Evolutionary conservation across 1,284 basidiomycete species (phyloP), one percentile per base, ranked within the genome.

Genomic region (Ganoderma sp.): DNA sequence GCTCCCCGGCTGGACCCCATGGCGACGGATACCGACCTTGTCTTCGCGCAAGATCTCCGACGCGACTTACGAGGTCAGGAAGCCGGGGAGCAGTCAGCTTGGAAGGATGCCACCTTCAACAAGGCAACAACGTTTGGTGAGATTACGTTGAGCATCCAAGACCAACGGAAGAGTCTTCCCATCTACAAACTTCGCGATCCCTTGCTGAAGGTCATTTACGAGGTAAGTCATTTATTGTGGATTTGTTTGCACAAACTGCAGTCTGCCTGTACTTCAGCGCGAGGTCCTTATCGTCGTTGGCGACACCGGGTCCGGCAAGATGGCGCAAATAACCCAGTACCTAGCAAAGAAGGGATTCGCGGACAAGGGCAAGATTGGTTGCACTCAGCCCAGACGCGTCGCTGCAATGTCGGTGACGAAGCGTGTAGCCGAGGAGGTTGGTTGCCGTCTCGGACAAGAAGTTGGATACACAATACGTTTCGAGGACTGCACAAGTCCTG

Each of bases 341-440:
- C 81, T 93, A 39, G 91, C 91, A 1, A 91, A 93, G 76, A 90
- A 88, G 64, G 91, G 91, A 0, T 88, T 87, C 69, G 87, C 90
- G 1, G 96, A 98, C 75, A 87, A 81, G 71, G 94, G 95, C 67
- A 91, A 91, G 73, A 96, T 99, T 73, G 97, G 97, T 4, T 99
- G 97, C 77, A 99, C 97, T 0, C 97, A 99, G 79, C 97, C 97
- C 52, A 92, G 97, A 83, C 96, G 97, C 86, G 97, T 99, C 17
- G 97, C 97, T 39, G 97, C 97, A 10, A 98, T 99, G 87, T 98
- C 96, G n/a, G 97, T 99, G 6, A 97, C 97, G 17, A 99, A 99
- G 79, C 96, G 97, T 82, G 97, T 99, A 0, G 87, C 97, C 0
- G 98, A 99, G 80, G 97, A 99, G 81, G 96, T 99, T 2, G 98